These are phyloP conservation scores for Yarrowia osloensis DNA, from an alignment of 805 yeast species.

Conservation along the genomic window DNA sequence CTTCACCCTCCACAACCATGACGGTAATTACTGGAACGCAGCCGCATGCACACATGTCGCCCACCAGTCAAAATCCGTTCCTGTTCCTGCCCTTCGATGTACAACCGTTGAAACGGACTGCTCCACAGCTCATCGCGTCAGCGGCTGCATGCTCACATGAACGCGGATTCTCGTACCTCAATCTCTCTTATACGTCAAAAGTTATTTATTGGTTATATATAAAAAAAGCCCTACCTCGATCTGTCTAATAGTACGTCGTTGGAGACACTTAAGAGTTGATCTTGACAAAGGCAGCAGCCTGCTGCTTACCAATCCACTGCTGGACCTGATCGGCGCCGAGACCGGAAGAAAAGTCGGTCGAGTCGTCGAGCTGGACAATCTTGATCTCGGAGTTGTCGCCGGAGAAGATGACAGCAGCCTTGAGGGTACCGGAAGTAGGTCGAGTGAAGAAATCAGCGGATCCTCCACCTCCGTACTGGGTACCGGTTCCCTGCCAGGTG, in stretches of 20 bases:
- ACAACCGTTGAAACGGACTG: not conserved
- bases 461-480: constrained; percentile 78
- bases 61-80: not conserved
- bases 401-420: constrained; percentile 87
- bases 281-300: constrained; percentile 31
- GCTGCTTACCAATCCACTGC: constrained; percentile 30
- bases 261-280: constrained; percentile 13
- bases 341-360: constrained; percentile 16
- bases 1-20: no score
- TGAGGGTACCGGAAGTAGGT: constrained; percentile 75
- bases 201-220: constrained; percentile 9
- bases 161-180: not conserved
- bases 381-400: constrained; percentile 35
- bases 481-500: constrained; percentile 51
- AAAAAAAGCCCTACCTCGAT: constrained; percentile 20
- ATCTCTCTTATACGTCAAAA: not conserved
- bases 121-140: not conserved
- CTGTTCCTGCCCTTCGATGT: no score
- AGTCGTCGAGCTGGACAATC: constrained; percentile 34
- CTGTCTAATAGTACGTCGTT: not conserved
- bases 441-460: constrained; percentile 83
- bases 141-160: not conserved
- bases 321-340: constrained; percentile 10
- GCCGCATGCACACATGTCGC: not conserved
- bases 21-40: no score